Evolutionary conservation across 2,329 filamentous ascomycete genomes (phyloP).

Genomic region (Phaeosphaeria sp.): DNA sequence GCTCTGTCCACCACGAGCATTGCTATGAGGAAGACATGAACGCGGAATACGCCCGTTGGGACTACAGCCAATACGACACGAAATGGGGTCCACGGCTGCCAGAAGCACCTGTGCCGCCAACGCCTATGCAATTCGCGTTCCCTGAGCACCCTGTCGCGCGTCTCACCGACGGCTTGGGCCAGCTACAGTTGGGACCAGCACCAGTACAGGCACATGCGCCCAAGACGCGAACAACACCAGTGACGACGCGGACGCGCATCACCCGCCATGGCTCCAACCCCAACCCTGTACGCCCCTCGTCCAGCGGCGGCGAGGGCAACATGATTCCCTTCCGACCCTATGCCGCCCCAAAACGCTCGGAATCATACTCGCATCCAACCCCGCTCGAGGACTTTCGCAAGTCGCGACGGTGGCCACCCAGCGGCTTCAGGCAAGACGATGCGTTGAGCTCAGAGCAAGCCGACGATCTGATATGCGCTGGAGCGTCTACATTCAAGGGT

Average conservation of each 20-base stretch:
- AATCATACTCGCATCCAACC: conserved; percentile 46
- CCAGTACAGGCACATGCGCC: conserved; percentile 17
- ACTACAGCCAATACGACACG: conserved; percentile 37
- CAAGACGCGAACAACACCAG: conserved; percentile 42
- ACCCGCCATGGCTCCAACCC: conserved; percentile 46
- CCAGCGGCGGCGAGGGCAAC: conserved; percentile 39
- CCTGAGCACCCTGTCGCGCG: conserved; percentile 30
- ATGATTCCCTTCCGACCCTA: conserved; percentile 34
- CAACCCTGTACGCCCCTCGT: conserved; percentile 37
- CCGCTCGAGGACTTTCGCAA: conserved; percentile 47
- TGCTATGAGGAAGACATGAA: conserved; percentile 49
- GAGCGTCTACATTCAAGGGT: conserved; percentile 50
- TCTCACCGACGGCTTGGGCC: conserved; percentile 29
- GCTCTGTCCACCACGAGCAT: conserved; percentile 19
- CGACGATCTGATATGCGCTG: conserved; percentile 47
- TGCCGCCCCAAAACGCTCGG: conserved; percentile 35
- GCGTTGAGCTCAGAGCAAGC: conserved; percentile 40
- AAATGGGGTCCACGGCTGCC: conserved; percentile 32
- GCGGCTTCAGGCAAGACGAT: conserved; percentile 43
- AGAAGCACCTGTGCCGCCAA: conserved; percentile 30
- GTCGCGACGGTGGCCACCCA: conserved; percentile 49
- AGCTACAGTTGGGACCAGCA: conserved; percentile 30
- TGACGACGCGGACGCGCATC: conserved; percentile 43
- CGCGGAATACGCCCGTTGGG: conserved; percentile 44
- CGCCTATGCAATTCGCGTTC: conserved; percentile 34